Evolutionary conservation across 2,329 filamentous ascomycete genomes (phyloP), one percentile per base, ranked within the genome.

Genomic region (Xylariaceae sp.): DNA sequence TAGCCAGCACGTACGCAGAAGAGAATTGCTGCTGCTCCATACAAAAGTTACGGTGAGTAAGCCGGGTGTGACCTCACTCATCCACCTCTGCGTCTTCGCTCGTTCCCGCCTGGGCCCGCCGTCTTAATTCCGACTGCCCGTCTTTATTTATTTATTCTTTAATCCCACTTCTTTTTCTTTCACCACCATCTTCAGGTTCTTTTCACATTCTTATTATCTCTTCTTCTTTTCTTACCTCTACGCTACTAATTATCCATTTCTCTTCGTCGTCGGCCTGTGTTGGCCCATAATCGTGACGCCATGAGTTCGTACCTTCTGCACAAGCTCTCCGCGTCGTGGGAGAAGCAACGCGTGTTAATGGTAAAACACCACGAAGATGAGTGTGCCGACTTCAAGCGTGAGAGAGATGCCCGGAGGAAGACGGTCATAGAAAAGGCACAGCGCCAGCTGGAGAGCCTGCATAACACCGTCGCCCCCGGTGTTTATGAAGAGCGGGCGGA

Each of bases 371-470:
- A 67, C 45, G 51, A 58, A 8, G 53, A 59, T 3, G 59, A 65
- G 35, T 39, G 62, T 15, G 52, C 47, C 10, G 47, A 56, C 13
- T 61, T 56, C 34, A 55, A 57, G 10, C 47, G 37, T 7, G 42
- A 64, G 17, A 17, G 60, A 15, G 58, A 66, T 8, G 53, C 45
- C 13, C 49, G 60, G 44, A 63, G 60, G 34, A 23, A 63, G 9
- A 53, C 10, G 37, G 53, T 18, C 34, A 48, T 18, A 57, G 52
- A 58, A 7, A 30, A 56, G 44, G 54, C 55, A 11, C 30, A 13
- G 35, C 15, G 13, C 13, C 48, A 48, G 15, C 51, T 65, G 13
- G 51, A 51, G 13, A 37, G 37, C 11, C 37, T 69, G 37, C 62
- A 56, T 35, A 56, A 51, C 1, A 48, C 30, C 8, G n/a, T 60